Evolutionary conservation across 179 eudicot species (phyloP).

Genomic region (Monotropa hypopitys): DNA sequence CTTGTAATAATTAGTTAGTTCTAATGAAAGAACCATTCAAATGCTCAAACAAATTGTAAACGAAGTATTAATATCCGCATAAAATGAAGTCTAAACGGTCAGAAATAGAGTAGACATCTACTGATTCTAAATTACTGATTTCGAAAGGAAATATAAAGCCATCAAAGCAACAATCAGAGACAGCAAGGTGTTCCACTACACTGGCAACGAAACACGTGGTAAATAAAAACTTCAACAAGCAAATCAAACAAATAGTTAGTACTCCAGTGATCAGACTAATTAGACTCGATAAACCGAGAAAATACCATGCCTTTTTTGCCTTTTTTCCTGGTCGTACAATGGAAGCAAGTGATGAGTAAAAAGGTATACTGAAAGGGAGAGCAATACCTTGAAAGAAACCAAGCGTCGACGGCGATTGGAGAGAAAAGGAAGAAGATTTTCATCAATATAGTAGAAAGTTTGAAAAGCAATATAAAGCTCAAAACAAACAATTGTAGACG

Average conservation of each 20-base stretch:
- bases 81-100: neutral
- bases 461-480: no score
- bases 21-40: neutral
- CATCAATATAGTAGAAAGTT: neutral
- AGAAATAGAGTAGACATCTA: neutral
- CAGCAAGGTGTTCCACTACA: neutral
- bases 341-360: neutral
- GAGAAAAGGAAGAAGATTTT: neutral
- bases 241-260: neutral
- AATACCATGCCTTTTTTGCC: no score
- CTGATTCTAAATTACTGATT: neutral
- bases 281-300: neutral
- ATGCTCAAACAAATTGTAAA: neutral
- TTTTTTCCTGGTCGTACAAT: no score
- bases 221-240: neutral
- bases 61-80: neutral
- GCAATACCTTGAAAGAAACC: neutral
- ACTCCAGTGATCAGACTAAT: neutral
- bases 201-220: neutral
- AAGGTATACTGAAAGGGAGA: neutral
- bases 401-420: neutral
- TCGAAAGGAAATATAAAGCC: neutral
- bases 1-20: neutral
- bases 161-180: neutral
- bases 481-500: no score